phyloP scores from a whole-genome alignment of 768 basidiomycete species.

The Glaciozyma martinii region DNA sequence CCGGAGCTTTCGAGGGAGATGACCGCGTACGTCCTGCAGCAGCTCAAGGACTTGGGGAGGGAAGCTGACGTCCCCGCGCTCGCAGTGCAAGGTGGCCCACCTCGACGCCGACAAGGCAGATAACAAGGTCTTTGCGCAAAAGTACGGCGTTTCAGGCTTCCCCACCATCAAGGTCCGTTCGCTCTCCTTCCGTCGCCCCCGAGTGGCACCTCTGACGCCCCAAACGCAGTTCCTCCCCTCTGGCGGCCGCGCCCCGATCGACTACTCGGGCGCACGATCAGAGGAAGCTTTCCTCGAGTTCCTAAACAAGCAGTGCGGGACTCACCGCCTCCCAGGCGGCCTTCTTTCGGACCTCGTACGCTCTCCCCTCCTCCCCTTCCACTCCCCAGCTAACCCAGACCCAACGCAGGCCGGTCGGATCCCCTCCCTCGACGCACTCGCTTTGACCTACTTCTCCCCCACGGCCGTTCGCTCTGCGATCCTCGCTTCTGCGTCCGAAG shows the following conservation, averaged over 20 bases:
- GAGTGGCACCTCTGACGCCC: background rate
- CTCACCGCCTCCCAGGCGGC: conserved; percentile 71
- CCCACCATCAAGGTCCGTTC: conserved; percentile 74
- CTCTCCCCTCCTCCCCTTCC: background rate
- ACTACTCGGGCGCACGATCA: conserved; percentile 61
- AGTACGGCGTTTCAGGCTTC: conserved; percentile 69
- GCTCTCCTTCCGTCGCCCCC: conserved; percentile 54
- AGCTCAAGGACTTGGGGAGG: background rate
- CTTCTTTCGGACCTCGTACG: conserved; percentile 53
- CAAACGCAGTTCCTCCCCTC: conserved; percentile 43
- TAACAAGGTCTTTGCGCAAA: conserved; percentile 60
- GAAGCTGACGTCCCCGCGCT: background rate
- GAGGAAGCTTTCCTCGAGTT: conserved; percentile 68
- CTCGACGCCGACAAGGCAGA: conserved; percentile 75
- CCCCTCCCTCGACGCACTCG: conserved; percentile 65
- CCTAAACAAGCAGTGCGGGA: conserved; percentile 80
- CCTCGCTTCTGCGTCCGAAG: conserved; percentile 53
- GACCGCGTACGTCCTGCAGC: conserved; percentile 43
- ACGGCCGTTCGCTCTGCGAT: conserved; percentile 53
- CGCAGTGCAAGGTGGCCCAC: conserved; percentile 78
- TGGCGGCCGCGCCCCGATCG: conserved; percentile 43
- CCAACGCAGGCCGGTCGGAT: conserved; percentile 65
- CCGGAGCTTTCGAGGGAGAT: conserved; percentile 67
- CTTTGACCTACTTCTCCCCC: conserved; percentile 57
- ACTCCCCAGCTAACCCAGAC: background rate